Base-by-base conservation (phyloP, 2,329 filamentous ascomycete genomes). In the Pseudogymnoascus destructans region DNA sequence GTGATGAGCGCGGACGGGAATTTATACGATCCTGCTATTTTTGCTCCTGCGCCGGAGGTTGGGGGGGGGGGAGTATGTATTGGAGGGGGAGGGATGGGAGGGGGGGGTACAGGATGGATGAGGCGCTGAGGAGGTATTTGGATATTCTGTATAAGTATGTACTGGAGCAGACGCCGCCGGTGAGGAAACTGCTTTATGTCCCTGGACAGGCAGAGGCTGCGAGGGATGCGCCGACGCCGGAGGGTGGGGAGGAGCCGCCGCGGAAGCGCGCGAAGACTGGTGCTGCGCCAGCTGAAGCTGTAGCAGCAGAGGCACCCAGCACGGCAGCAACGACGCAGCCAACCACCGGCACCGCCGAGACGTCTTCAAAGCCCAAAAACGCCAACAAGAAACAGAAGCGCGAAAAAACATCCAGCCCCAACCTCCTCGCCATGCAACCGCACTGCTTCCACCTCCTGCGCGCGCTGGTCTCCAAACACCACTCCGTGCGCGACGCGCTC, bases 1-100 rank as follows among this genome's bases (percentile, higher is more conserved):
- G 82, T 98, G 57, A 97, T 98, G 93, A 92, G 86, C 64, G 93
- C 93, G 4, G 93, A 98, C 72, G 93, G 90, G 0, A 95, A 96
- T 68, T 78, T 98, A 0, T 92, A 89, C 67, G 89, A 98, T 68
- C 93, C 93, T 0, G 84, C 82, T 1, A 86, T 98, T 42, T 98
- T 98, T 68, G 82, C 85, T 11, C 73, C 76, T 30, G 77, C 82
- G 13, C 89, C 89, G 0, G 69, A 79, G 0, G 66, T 74, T 0
- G 86, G 84, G 0, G 71, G 52, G 82, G 88, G 69, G 82, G 82
- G 0, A 78, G 86, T 60, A 90, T 95, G 66, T 97, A 93, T 71
- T 97, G 92, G 91, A 78, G 86, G 32, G 89, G 87, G 0, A 77
- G 74, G 57, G 81, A 91, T 66, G 88, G 89, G 0, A 84, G 81